A percentile compares a stretch with the other conserved stretches of the same genome.
Conservation (phyloP, 805 yeast genomes). For the Zygosaccharomyces bisporus region DNA sequence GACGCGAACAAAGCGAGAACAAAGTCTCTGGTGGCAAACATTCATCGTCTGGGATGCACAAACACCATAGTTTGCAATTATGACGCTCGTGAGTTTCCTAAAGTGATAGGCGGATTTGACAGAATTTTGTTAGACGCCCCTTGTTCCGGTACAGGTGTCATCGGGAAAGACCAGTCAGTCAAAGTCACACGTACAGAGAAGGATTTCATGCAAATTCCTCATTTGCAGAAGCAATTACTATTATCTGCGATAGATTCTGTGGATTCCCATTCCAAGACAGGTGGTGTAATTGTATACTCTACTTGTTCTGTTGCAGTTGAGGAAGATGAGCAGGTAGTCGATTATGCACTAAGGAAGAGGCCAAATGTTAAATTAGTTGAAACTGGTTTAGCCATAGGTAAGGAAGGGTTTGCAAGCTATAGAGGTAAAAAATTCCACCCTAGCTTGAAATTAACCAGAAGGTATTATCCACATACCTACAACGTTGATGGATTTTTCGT, state of each 20-base stretch:
- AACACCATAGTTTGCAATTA: slow-evolving; percentile 95
- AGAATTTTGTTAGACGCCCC: slow-evolving; percentile 96
- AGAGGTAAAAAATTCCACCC: slow-evolving; percentile 90
- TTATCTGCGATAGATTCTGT: slow-evolving; percentile 96
- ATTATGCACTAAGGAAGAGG: slow-evolving; percentile 91
- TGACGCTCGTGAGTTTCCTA: slow-evolving; percentile 98
- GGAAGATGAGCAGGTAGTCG: slow-evolving; percentile 98
- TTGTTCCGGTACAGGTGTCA: slow-evolving; percentile 99
- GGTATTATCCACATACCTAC: slow-evolving; percentile 97
- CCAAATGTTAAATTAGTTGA: slow-evolving; percentile 95
- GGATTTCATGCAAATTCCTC: slow-evolving; percentile 95
- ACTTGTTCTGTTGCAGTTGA: slow-evolving; percentile 98
- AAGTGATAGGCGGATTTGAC: slow-evolving; percentile 97
- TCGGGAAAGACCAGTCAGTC: slow-evolving; percentile 93
- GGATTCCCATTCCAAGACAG: slow-evolving; percentile 85
- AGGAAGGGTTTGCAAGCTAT: slow-evolving; percentile 89
- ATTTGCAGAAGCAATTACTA: slow-evolving; percentile 88
- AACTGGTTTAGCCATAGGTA: slow-evolving; percentile 88
- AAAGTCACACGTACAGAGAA: slow-evolving; percentile 91
- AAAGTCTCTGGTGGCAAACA: slow-evolving; percentile 92
- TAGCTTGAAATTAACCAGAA: slow-evolving; percentile 72
- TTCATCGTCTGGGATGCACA: slow-evolving; percentile 94
- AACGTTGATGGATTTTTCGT: slow-evolving; percentile 98
- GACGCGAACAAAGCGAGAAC: slow-evolving; percentile 97
- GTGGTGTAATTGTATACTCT: slow-evolving; percentile 93